Evolutionary conservation across 2,329 filamentous ascomycete species (phyloP).

Genomic region (Fusarium azukiicola): DNA sequence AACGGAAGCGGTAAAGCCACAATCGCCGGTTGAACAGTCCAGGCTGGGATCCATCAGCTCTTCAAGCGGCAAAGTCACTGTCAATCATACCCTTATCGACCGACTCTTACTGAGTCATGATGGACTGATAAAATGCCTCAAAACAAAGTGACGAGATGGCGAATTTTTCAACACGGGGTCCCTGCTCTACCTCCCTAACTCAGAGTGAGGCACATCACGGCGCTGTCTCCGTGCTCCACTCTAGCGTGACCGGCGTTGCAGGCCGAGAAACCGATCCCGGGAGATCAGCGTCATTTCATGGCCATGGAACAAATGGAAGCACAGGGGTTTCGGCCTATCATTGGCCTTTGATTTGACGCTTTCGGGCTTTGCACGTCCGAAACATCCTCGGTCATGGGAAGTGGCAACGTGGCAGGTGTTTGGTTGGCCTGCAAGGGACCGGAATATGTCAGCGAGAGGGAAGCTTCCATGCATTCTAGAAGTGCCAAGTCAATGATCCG

Average conservation of each 20-base stretch:
- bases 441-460: background rate
- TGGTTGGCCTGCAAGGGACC: background rate
- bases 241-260: conserved; percentile 11
- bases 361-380: background rate
- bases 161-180: background rate
- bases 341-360: background rate
- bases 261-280: conserved; percentile 20
- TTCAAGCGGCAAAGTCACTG: background rate
- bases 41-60: background rate
- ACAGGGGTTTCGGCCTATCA: background rate
- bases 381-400: background rate
- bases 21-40: too few species aligned
- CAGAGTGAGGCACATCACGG: background rate
- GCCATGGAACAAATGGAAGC: background rate
- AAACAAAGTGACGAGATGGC: background rate
- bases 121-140: background rate
- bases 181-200: background rate
- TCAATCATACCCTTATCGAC: conserved; percentile 3
- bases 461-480: background rate
- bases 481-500: background rate
- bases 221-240: conserved; percentile 6
- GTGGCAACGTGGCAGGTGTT: background rate
- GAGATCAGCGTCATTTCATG: conserved; percentile 5
- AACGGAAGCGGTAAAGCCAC: background rate
- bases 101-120: background rate